Conservation (phyloP, 1,284 basidiomycete species). For the Ustanciosporium gigantosporum region DNA sequence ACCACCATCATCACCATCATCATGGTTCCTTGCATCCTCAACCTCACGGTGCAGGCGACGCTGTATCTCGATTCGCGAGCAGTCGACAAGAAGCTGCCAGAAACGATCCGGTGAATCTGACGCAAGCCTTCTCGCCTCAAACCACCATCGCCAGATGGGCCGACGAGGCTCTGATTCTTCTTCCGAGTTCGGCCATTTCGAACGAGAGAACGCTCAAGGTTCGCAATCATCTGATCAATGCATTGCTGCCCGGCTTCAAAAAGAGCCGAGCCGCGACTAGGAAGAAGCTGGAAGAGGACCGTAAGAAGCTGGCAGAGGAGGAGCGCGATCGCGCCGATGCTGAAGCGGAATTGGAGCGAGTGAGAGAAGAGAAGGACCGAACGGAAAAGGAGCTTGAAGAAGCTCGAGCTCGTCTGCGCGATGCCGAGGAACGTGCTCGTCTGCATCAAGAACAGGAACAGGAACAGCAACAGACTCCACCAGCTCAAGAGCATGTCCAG, state of each 20-base stretch:
- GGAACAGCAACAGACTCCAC: not conserved
- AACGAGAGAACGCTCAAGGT: slow-evolving; percentile 72
- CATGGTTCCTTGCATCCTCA: slow-evolving; percentile 13
- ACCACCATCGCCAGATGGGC: slow-evolving; percentile 85
- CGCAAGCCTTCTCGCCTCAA: slow-evolving; percentile 67
- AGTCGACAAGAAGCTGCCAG: slow-evolving; percentile 15
- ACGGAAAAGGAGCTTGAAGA: slow-evolving; percentile 48
- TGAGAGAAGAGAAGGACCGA: slow-evolving; percentile 32
- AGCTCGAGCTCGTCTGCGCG: slow-evolving; percentile 49
- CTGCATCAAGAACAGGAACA: slow-evolving; percentile 30
- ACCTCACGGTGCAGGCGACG: not conserved
- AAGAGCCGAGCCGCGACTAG: slow-evolving; percentile 14
- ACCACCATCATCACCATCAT: slow-evolving; percentile 17
- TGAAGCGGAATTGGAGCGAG: slow-evolving; percentile 30
- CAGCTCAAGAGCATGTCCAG: not conserved
- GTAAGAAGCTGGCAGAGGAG: slow-evolving; percentile 37
- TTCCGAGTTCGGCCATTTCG: slow-evolving; percentile 69
- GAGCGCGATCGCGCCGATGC: slow-evolving; percentile 39
- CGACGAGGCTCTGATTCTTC: slow-evolving; percentile 81
- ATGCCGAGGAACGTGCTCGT: slow-evolving; percentile 52
- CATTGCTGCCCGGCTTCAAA: slow-evolving; percentile 72
- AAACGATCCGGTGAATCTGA: slow-evolving; percentile 49
- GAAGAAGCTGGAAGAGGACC: slow-evolving; percentile 50
- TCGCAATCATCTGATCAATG: slow-evolving; percentile 74
- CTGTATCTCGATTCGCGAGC: not conserved